A percentile compares a stretch with the other conserved stretches of the same genome.
Conservation (phyloP, 2,329 filamentous ascomycete genomes). For the Colletotrichum camelliae region DNA sequence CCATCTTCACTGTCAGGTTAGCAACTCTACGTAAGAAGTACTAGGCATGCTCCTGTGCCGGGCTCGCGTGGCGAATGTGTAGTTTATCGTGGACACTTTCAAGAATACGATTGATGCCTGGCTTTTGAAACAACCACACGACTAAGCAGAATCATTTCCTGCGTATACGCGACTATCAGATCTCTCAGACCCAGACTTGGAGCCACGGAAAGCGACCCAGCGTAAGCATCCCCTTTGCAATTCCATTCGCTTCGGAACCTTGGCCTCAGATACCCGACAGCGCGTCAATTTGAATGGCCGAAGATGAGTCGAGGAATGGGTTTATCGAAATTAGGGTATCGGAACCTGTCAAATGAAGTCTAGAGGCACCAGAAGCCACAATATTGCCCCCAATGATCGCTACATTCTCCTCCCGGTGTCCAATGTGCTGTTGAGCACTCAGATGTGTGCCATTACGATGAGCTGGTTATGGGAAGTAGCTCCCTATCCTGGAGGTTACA, state of each 20-base stretch:
- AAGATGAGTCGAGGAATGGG: not conserved
- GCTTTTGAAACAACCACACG: not conserved
- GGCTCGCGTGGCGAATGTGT: not conserved
- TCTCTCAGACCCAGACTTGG: not conserved
- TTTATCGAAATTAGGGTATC: not conserved
- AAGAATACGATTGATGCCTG: not conserved
- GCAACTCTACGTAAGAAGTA: not conserved
- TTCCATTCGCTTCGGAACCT: not conserved
- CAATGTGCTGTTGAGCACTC: not conserved
- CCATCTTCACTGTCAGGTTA: not conserved
- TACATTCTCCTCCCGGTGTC: not conserved
- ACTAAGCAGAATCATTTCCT: not conserved
- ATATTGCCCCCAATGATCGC: rapidly evolving
- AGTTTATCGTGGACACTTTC: not conserved
- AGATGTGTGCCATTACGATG: rapidly evolving
- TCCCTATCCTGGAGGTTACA: not conserved
- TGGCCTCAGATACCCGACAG: not conserved
- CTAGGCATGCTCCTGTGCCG: not conserved
- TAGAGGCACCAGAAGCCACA: not conserved
- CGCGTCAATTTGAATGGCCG: not conserved
- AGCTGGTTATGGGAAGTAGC: not conserved
- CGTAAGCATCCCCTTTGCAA: not conserved
- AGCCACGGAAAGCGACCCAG: not conserved
- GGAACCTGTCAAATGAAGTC: not conserved
- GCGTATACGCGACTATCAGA: not conserved